Base-by-base conservation (phyloP, 306 rosid species). In the Geum urbanum region DNA sequence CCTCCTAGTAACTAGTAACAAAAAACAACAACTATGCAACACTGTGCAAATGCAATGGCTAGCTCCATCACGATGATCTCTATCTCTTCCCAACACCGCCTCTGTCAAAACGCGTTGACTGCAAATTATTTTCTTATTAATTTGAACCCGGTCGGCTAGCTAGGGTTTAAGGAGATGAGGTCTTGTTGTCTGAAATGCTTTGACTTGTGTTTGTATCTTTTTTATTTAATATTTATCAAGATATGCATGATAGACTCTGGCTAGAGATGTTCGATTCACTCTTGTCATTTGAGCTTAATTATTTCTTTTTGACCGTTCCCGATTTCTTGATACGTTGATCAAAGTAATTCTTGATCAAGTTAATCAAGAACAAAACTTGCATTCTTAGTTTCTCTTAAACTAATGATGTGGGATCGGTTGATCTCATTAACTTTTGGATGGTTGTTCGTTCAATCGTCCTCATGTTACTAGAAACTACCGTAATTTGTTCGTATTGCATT, bases 21-120 rank as follows among this genome's bases (percentile, higher is more conserved):
- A 57, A 59, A 37, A 14, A 0, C 19, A 35, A 24, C 27, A 24
- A 24, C 2, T 0, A 24, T n/a, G 0, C 18, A 27, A 3, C 4
- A 35, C 46, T 35, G 1, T 32, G 11, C 44, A 16, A 3, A 14
- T 20, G 11, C 65, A 15, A 6, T 8, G n/a, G 65, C 27, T 24
- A 24, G 27, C 37, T 32, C 37, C 37, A 32, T 32, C 37, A 1
- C 37, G 37, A 32, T 32, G 4, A 32, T 32, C 37, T 32, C 37
- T 60, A 60, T 35, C 65, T 37, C 8, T 35, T 60, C 65, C 65
- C 46, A 1, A 60, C 15, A 24, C 65, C 22, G 46, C 46, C 65
- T 59, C 46, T 60, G 64, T 58, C 46, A 60, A 60, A 60, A 60
- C 46, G 24, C 46, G 22, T 60, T 60, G 65, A 60, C 47, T 37